Conservation (phyloP, 768 basidiomycete species). For the Neoboletus magnificus region DNA sequence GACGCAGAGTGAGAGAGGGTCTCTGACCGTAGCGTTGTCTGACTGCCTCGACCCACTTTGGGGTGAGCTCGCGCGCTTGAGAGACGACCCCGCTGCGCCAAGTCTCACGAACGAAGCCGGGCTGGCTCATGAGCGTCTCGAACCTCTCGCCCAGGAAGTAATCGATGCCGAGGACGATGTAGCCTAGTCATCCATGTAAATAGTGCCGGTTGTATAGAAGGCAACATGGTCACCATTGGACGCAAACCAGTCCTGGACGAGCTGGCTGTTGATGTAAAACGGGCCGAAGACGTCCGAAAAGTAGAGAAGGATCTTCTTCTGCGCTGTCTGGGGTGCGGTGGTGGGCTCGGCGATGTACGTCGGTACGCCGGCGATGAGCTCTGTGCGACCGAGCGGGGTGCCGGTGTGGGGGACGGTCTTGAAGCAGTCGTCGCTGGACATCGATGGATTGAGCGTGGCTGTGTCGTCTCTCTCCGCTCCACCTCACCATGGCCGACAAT, state of each 20-base stretch:
- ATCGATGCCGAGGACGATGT: slow-evolving; percentile 55
- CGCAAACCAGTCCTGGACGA: slow-evolving; percentile 65
- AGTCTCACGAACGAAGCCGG: slow-evolving; percentile 34
- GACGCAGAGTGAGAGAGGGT: slow-evolving; percentile 1
- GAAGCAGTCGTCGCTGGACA: slow-evolving; percentile 52
- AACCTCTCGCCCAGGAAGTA: slow-evolving; percentile 63
- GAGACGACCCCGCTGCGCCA: slow-evolving; percentile 41
- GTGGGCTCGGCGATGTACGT: slow-evolving; percentile 56
- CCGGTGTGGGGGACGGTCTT: slow-evolving; percentile 51
- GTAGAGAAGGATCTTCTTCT: slow-evolving; percentile 51
- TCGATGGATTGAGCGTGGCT: slow-evolving; percentile 17
- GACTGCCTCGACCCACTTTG: slow-evolving; percentile 52
- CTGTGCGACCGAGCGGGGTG: slow-evolving; percentile 39
- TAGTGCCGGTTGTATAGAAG: too few species aligned
- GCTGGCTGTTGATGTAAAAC: slow-evolving; percentile 53
- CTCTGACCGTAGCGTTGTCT: slow-evolving; percentile 45
- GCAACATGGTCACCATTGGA: slow-evolving; percentile 41
- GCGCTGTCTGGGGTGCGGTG: neutral
- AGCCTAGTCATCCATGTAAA: slow-evolving; percentile 38
- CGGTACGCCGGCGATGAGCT: slow-evolving; percentile 34
- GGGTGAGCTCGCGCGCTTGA: slow-evolving; percentile 39
- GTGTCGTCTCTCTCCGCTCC: slow-evolving; percentile 18
- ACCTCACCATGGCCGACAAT: slow-evolving; percentile 53
- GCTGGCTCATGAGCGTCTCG: slow-evolving; percentile 36
- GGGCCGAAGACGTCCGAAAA: slow-evolving; percentile 60